phyloP scores from a whole-genome alignment of 495 filamentous ascomycete genomes.

The Podospora pseudoanserina region DNA sequence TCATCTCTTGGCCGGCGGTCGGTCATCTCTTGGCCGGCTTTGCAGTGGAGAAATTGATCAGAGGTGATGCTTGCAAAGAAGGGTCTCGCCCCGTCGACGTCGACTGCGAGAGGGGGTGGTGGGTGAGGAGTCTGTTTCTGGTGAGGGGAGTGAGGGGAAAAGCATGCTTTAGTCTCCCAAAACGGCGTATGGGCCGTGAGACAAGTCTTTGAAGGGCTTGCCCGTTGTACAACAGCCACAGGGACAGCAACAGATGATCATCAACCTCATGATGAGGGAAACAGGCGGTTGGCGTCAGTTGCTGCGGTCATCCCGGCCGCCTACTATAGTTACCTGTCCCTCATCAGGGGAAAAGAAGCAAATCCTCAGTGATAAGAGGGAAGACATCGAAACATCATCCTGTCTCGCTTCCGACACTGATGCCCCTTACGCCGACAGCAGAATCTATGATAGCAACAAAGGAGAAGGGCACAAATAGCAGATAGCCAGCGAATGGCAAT shows the following conservation, averaged over 20 bases:
- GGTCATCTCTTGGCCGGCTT: constrained; percentile 7
- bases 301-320: constrained; percentile 22
- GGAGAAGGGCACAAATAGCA: not conserved
- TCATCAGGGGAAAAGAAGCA: constrained; percentile 14
- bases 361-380: not conserved
- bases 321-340: constrained; percentile 5
- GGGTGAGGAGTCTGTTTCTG: not conserved
- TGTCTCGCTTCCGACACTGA: not conserved
- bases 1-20: not conserved
- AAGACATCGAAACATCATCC: not conserved
- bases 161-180: constrained; percentile 5
- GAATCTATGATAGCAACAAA: not conserved
- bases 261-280: not conserved
- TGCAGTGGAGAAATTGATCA: constrained; percentile 5
- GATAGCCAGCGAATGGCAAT: not conserved
- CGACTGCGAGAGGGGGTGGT: not conserved
- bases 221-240: constrained; percentile 1
- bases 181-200: constrained; percentile 8
- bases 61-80: constrained; percentile 1
- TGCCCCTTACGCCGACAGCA: constrained; percentile 7
- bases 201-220: not conserved
- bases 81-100: constrained; percentile 5
- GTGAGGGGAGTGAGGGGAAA: not conserved
- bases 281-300: constrained; percentile 22
- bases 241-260: not conserved